Evolutionary conservation across 768 basidiomycete genomes (phyloP).

Genomic region (Naganishia onofrii): DNA sequence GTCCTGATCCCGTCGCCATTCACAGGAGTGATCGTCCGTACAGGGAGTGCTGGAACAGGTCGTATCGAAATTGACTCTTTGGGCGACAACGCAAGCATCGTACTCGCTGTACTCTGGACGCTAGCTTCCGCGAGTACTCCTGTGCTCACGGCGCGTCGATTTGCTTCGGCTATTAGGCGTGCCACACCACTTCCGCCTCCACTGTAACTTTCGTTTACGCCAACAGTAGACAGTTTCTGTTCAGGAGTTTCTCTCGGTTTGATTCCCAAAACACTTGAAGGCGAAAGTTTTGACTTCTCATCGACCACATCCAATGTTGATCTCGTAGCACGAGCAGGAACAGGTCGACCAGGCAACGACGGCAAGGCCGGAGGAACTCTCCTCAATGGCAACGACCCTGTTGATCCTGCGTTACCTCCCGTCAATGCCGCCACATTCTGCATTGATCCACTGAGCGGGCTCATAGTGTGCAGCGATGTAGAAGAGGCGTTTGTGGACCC

Average conservation of each 20-base stretch:
- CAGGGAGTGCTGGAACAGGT: conserved; percentile 4
- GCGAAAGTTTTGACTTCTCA: neutral
- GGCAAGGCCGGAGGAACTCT: conserved; percentile 13
- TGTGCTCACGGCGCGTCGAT: conserved; percentile 1
- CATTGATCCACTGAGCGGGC: conserved; percentile 10
- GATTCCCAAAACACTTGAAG: neutral
- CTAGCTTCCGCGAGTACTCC: neutral
- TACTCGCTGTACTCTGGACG: neutral
- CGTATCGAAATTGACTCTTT: neutral
- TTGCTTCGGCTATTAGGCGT: conserved; percentile 15
- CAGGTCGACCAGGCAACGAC: conserved; percentile 3
- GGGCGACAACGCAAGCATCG: neutral
- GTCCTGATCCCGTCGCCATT: neutral
- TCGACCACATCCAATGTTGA: conserved; percentile 9
- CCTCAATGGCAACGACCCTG: conserved; percentile 12
- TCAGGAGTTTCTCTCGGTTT: neutral
- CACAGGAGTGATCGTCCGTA: too few relatives aligned
- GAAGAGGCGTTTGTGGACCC: conserved; percentile 15
- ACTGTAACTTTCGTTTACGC: neutral
- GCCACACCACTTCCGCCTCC: conserved; percentile 9
- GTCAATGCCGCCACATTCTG: neutral
- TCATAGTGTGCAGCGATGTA: conserved; percentile 18
- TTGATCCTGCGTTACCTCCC: neutral
- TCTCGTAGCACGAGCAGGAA: neutral
- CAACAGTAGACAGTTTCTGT: neutral